Evolutionary conservation across 2,329 filamentous ascomycete genomes (phyloP), one percentile per base, ranked within the genome.

Genomic region (Stemphylium beticola): DNA sequence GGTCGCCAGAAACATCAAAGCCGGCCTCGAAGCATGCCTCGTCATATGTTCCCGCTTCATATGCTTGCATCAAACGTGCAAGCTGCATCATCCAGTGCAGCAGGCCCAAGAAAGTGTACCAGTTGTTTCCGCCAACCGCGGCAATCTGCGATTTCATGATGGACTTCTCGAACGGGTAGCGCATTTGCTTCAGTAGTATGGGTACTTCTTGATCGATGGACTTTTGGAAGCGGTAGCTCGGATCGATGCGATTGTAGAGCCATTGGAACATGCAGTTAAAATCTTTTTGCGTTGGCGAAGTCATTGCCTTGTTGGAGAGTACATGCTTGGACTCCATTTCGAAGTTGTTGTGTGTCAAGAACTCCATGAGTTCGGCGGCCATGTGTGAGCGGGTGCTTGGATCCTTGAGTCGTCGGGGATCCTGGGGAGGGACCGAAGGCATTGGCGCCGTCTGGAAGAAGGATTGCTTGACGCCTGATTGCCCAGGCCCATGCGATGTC

Each of bases 81-180:
- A 99, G 81, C 76, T 98, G 93, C 93, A 99, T 96, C 87, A 99
- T 93, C 95, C 95, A 99, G 78, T 99, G 93, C 45, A 99, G 82
- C 73, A 99, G 81, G 0, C 93, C 95, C 11, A 99, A 81, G 69
- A 99, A 98, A 0, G 92, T 95, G 58, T 90, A 90, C 95, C 95
- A 99, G 72, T 98, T 98, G 76, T 96, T 92, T 2, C 93, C 93
- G 62, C 95, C 95, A 0, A 98, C 95, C 2, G 96, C 95, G 0
- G 92, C 87, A 53, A 99, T 92, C 71, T 96, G 92, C 47, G 92
- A 96, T 76, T 98, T 99, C 49, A 92, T 96, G 67, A 99, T 98
- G 69, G 88, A 93, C 76, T 92, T 91, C 69, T 96, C 92, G 71
- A 92, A 99, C 0, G 95, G 95, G 71, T 99, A 99, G 49, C 93